Base-by-base conservation (phyloP, 257 asterid genomes). In the Buddleja alternifolia region DNA sequence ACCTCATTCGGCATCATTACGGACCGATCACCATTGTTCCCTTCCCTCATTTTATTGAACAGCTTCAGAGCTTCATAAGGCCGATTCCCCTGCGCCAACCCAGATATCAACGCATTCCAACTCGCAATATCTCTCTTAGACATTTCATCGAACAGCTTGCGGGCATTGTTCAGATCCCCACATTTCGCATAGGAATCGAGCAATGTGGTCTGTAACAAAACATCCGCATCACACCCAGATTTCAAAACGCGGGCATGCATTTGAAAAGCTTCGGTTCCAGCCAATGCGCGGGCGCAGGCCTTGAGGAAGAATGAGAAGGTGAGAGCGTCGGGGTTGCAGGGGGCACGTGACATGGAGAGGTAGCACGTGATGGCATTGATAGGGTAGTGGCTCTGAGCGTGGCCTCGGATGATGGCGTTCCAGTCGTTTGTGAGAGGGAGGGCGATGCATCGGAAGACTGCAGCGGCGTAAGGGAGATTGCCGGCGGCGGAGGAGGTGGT, bases 381-480 rank as follows among this genome's bases (percentile, higher is more conserved):
- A 11, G 97, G 98, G 19, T 77, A 78, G 63, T 71, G 72, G 77
- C 90, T 85, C 72, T 81, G 90, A n/a, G 99, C 92, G 75, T 82
- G 88, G 73, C 96, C 96, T n/a, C 99, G 96, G 76, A 93, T 85
- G 63, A 93, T 72, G 67, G 97, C 96, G 77, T 93, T 93, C 96
- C 95, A 93, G 77, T 93, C 99, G 63, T 93, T 90, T 51, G 96
- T 88, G 51, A 53, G 44, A 0, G 95, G 95, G 36, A 14, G 47
- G 66, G 88, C 70, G 62, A 90, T 55, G 76, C 17, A 74, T 76
- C 70, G 76, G 88, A 93, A 90, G 55, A 84, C 40, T 19, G 60
- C 75, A 75, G 80, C 69, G 73, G 96, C 94, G 82, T 85, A 84
- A 39, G 74, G 65, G 79, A 93, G 82, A 79, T 72, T 62, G 66